A percentile compares a stretch with the other conserved stretches of the same genome.
phyloP scores from a whole-genome alignment of 768 basidiomycete genomes.

The Calocybe gangraenosa region DNA sequence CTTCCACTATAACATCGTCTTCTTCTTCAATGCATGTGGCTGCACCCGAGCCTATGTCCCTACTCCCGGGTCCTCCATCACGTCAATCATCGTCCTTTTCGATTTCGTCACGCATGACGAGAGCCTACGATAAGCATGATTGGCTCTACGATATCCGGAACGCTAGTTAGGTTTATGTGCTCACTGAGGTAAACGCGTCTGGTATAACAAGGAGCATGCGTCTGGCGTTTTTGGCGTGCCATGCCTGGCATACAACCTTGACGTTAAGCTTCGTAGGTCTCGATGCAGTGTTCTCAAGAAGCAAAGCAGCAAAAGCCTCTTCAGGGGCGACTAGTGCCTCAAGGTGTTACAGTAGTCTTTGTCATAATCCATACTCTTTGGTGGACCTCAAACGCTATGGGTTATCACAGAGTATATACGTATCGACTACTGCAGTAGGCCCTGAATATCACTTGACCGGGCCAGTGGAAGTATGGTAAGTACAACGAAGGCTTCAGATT shows the following conservation, averaged over 20 bases:
- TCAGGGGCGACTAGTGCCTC: too few species aligned
- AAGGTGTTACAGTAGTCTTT: too few species aligned
- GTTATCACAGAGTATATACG: too few species aligned
- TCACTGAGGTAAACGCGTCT: neutral
- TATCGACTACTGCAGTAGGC: too few species aligned
- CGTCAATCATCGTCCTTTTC: slow-evolving; percentile 72
- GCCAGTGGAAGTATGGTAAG: too few species aligned
- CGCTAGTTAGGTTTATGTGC: neutral
- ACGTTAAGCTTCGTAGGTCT: slow-evolving; percentile 87
- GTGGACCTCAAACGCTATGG: too few species aligned
- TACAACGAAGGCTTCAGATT: too few species aligned
- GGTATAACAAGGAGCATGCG: slow-evolving; percentile 78
- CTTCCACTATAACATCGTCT: slow-evolving; percentile 24
- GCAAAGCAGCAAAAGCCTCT: too few species aligned
- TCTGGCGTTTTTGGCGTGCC: slow-evolving; percentile 93
- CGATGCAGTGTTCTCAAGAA: too few species aligned
- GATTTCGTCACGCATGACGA: slow-evolving; percentile 82
- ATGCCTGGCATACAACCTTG: slow-evolving; percentile 86
- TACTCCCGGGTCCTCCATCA: slow-evolving; percentile 30
- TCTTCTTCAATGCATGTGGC: slow-evolving; percentile 19
- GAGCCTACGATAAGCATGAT: slow-evolving; percentile 94
- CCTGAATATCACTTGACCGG: too few species aligned
- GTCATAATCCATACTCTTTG: too few species aligned
- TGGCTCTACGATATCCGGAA: slow-evolving; percentile 85
- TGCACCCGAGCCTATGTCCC: slow-evolving; percentile 20